Conservation (phyloP, 2,329 filamentous ascomycete genomes). For the Coleophoma crateriformis region DNA sequence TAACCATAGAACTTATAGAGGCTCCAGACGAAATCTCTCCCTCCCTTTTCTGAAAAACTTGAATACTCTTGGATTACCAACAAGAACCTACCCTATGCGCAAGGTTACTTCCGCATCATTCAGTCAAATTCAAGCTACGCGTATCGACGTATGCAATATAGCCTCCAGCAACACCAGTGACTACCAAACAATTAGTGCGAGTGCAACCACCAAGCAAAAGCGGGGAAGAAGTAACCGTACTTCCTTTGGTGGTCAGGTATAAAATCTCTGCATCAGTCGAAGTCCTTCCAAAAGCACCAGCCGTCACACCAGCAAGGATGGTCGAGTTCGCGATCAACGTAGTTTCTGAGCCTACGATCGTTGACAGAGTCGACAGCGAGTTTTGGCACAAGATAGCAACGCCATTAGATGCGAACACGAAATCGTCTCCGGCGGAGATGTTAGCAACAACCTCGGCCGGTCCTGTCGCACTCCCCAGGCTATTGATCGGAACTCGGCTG, state of each 20-base stretch:
- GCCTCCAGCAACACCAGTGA: too few species aligned
- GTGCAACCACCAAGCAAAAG: too few species aligned
- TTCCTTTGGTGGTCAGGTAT: slow-evolving; percentile 13
- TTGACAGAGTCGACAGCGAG: background rate
- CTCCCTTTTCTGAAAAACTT: too few species aligned
- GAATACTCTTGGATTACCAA: too few species aligned
- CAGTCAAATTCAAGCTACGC: too few species aligned
- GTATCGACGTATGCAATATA: too few species aligned
- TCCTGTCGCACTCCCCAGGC: slow-evolving; percentile 8
- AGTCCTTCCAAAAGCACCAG: slow-evolving; percentile 10
- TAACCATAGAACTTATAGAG: too few species aligned
- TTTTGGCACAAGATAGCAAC: slow-evolving; percentile 5
- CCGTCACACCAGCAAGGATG: slow-evolving; percentile 10
- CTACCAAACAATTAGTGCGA: too few species aligned
- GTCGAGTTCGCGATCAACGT: background rate
- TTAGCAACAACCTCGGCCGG: slow-evolving; percentile 4
- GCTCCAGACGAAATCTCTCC: too few species aligned
- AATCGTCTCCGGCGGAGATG: slow-evolving; percentile 9
- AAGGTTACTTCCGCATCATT: too few species aligned
- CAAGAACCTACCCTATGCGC: too few species aligned
- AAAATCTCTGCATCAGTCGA: slow-evolving; percentile 3
- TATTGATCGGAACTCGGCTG: slow-evolving; percentile 12
- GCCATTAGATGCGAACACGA: slow-evolving; percentile 7
- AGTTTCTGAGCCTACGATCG: slow-evolving; percentile 5
- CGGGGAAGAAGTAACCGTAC: slow-evolving; percentile 1